phyloP scores from a whole-genome alignment of 768 basidiomycete species.

The Leccinum boreale region DNA sequence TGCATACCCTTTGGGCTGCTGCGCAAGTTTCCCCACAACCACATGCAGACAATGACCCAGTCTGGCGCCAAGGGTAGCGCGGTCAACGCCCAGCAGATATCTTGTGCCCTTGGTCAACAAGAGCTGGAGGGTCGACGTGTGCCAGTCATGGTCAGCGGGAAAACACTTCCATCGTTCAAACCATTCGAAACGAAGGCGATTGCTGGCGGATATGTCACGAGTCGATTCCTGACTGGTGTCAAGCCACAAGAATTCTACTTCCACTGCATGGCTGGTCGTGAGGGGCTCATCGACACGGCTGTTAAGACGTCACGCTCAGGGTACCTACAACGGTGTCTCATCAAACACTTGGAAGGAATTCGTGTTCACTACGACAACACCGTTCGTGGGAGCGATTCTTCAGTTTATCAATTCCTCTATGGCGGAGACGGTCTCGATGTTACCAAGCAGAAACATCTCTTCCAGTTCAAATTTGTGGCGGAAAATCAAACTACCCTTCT shows the following conservation, averaged over 20 bases:
- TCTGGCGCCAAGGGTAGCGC: conserved; percentile 98
- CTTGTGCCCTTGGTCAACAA: conserved; percentile 96
- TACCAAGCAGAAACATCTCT: conserved; percentile 93
- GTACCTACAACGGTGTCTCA: conserved; percentile 95
- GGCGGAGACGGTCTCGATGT: conserved; percentile 97
- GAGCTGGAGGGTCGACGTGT: conserved; percentile 98
- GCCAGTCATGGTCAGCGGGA: conserved; percentile 98
- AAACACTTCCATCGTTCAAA: conserved; percentile 95
- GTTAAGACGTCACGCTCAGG: conserved; percentile 99
- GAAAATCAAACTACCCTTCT: conserved; percentile 80
- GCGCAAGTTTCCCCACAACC: conserved; percentile 94
- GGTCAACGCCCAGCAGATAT: conserved; percentile 97
- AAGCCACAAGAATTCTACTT: conserved; percentile 99
- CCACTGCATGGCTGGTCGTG: conserved; percentile 99
- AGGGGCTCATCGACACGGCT: conserved; percentile 98
- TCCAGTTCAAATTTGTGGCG: conserved; percentile 91
- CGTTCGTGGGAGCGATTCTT: conserved; percentile 91
- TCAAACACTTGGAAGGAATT: conserved; percentile 97
- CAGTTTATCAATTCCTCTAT: conserved; percentile 94
- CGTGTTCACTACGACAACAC: conserved; percentile 98
- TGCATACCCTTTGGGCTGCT: conserved; percentile 84
- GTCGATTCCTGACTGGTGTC: conserved; percentile 97
- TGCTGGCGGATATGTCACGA: conserved; percentile 96
- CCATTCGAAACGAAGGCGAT: conserved; percentile 98
- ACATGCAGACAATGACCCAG: conserved; percentile 99